Base-by-base conservation (phyloP, 1,139 yeast genomes). In the Komagataea norvegica region DNA sequence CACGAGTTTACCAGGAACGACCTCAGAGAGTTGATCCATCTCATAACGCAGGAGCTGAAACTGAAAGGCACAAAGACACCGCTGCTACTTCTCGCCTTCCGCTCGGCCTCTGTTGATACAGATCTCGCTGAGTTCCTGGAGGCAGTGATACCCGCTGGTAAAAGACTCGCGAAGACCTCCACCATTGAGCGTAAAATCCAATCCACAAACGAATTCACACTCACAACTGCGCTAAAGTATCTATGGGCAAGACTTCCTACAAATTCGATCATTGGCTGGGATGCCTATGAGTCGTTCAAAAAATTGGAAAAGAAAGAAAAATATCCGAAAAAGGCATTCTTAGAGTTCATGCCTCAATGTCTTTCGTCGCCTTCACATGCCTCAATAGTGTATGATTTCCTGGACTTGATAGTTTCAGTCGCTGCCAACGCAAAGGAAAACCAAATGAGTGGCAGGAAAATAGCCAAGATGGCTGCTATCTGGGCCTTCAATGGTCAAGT, bases 161-260 rank as follows among this genome's bases (percentile, higher is more conserved):
- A 66, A 4, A 53, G 55, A 33, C 61, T 64, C 11, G 60, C 77
- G 13, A 54, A 65, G 4, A 67, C 68, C 16, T 64, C 62, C 27
- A 54, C 56, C 5, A 56, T 74, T 22, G 52, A 57, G 18, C 55
- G 60, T 25, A 60, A 70, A 1, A 62, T 79, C 11, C 54, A 61
- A 34, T 51, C 60, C 33, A 70, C 79, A 3, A 84, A 80, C 49
- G 84, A 75, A 44, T 77, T 72, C 56, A 82, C 91, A 0, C 63
- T 86, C 34, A 77, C 84, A 34, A 76, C 88, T 42, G 79, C 79
- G 4, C 64, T 87, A 43, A 87, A 85, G 55, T 87, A 83, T 61
- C 67, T 88, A 38, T 88, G 96, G 96, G 75, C 91, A 45, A 65
- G 96, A 46, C 61, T 88, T 22, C 91, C 91, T 3, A 81, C 81